Percentiles rank a stretch among this genome's conserved stretches.
Conservation (phyloP, 441 rosid genomes). For the Breynia disticha region DNA sequence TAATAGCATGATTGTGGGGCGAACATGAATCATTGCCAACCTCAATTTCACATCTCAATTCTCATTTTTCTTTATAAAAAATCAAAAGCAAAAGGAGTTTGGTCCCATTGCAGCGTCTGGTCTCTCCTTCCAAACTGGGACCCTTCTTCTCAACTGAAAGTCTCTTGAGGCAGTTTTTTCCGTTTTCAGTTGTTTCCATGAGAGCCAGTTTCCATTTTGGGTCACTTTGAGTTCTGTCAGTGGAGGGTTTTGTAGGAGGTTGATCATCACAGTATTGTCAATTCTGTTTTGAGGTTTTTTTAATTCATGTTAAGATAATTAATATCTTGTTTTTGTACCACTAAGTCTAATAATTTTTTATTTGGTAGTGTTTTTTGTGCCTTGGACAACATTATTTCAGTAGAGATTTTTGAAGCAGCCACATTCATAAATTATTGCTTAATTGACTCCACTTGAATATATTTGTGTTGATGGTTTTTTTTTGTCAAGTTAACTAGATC, state of each 20-base stretch:
- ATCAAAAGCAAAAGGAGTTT: background rate
- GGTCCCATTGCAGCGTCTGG: conserved; percentile 24
- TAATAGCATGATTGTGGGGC: conserved; percentile 36
- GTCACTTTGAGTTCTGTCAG: too few species aligned
- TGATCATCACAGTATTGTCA: background rate
- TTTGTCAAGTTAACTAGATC: too few species aligned
- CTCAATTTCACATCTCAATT: conserved; percentile 29
- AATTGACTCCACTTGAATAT: too few species aligned
- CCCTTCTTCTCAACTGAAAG: conserved; percentile 15
- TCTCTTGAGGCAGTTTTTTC: conserved; percentile 41
- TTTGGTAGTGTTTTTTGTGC: background rate
- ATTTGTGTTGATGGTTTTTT: too few species aligned
- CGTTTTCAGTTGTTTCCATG: conserved; percentile 7
- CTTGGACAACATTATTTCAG: conserved; percentile 9
- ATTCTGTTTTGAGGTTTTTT: too few species aligned
- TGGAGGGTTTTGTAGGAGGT: too few species aligned
- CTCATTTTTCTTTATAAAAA: background rate
- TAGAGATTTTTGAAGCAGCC: conserved; percentile 1
- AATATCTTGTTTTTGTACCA: background rate
- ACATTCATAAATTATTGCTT: too few species aligned
- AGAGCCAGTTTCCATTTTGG: conserved; percentile 13
- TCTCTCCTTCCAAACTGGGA: conserved; percentile 11
- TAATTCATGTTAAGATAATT: too few species aligned
- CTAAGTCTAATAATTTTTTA: too few species aligned
- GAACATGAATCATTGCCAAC: conserved; percentile 30